Base-by-base conservation (phyloP, 345 rosid genomes). In the Dimocarpus longan region DNA sequence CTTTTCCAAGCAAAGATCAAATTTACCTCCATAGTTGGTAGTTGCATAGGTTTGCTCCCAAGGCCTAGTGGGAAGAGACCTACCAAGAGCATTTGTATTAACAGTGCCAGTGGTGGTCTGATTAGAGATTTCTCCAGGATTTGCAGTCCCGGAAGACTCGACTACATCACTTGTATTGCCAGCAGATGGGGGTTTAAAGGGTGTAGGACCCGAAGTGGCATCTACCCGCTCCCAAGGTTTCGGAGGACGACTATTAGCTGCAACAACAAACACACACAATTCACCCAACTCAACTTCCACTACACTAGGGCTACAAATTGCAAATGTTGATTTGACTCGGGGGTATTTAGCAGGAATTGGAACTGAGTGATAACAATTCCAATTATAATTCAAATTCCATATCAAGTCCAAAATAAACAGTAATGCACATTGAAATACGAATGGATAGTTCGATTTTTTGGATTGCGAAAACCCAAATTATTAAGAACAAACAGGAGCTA, bases 131-230 rank as follows among this genome's bases (percentile, higher is more conserved):
- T 94, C 97, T 64, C 99, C 99, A 0, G 98, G 97, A 71, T 76
- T 89, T 10, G 94, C 97, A 32, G 99, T 96, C 77, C 99, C 98
- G 2, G 99, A 94, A 79, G 95, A 93, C 86, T 94, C 98, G 60
- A 86, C 78, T 75, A 65, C 70, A 46, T 75, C 70, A 7, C 74
- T 79, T 67, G 82, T 79, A 50, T 75, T 73, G 62, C 82, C 82
- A 73, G 74, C 9, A 26, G 82, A 66, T 7, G 78, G 78, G n/a
- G 74, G 82, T 39, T 56, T 79, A 73, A 79, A 79, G 67, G 78
- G 74, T 67, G 78, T 67, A 28, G 78, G 37, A n/a, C 78, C 78
- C 3, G 78, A 73, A 57, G 78, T 43, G 0, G 68, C 46, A 66
- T 68, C 73, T 40, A 62, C 77, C 21, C 26, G 74, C 68, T 79